Base-by-base conservation (phyloP, 495 filamentous ascomycete genomes). In the Talaromyces ruber region DNA sequence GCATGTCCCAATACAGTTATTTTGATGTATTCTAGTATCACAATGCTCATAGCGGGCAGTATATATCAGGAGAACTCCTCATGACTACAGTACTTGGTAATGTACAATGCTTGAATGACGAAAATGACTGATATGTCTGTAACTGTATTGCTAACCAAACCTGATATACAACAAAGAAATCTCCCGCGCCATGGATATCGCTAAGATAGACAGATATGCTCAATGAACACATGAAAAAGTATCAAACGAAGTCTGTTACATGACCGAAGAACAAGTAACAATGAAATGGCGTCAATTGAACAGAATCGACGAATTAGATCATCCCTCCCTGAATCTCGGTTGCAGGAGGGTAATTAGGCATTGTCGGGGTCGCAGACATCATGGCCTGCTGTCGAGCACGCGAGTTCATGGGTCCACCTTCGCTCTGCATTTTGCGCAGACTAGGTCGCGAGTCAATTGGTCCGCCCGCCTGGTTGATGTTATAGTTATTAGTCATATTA, bases 361-460 rank as follows among this genome's bases (percentile, higher is more conserved):
- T 61, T 22, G 74, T 68, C 0, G 76, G 79, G 12, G 69, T 67
- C 26, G 65, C 69, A 37, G 61, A 64, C 58, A 64, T 61, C 69
- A 72, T 72, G 57, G 65, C 68, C 66, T 83, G 71, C 67, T 82
- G 72, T 66, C 76, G 68, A 52, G 67, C 69, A 32, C 70, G 77
- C 4, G 64, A 71, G 58, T 75, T 76, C 64, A 80, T 51, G 32
- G 72, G 77, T 16, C 73, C 76, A 11, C 72, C 74, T 64, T 81
- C 81, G 64, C 76, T 81, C 24, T 74, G 79, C 29, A 71, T 70
- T 61, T 88, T 85, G 66, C 83, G 81, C 29, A 57, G 5, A 86
- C 72, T 51, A 79, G 75, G 39, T 80, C 75, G 32, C 80, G 77
- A 58, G 65, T 73, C 64, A 64, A 64, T 39, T 65, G 70, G 25